These are phyloP conservation scores for Primulina eburnea DNA, from an alignment of 257 asterid species.

Conservation along the genomic window DNA sequence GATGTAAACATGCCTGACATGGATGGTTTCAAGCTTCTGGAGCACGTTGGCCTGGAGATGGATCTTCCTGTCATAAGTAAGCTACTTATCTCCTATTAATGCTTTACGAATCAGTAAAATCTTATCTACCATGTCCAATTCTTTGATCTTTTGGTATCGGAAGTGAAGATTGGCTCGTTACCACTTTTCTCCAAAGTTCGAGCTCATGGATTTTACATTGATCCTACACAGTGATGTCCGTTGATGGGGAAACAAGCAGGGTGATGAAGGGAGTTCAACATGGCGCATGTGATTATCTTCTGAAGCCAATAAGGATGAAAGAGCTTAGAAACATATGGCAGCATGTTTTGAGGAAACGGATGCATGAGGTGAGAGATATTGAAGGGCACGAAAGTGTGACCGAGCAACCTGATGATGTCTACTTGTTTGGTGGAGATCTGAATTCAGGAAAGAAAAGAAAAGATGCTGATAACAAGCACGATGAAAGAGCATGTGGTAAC, in stretches of 20 bases:
- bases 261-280: constrained; percentile 82
- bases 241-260: constrained; percentile 69
- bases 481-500: constrained; percentile 46
- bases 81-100: constrained; percentile 20
- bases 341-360: constrained; percentile 66
- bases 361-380: constrained; percentile 48
- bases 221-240: constrained; percentile 67
- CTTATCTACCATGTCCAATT: not conserved
- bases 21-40: constrained; percentile 97
- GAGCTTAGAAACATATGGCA: constrained; percentile 89
- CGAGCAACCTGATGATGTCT: constrained; percentile 51
- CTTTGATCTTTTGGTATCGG: not conserved
- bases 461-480: constrained; percentile 44
- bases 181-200: not conserved
- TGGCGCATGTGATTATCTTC: constrained; percentile 85
- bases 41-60: constrained; percentile 94
- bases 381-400: constrained; percentile 37
- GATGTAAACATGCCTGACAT: constrained; percentile 98
- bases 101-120: not conserved
- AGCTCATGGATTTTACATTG: not conserved
- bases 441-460: constrained; percentile 60
- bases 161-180: not conserved
- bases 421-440: constrained; percentile 45
- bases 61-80: constrained; percentile 94
- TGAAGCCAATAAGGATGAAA: constrained; percentile 70